These are phyloP conservation scores for Eudorina sp. DNA, from an alignment of 139 green algal genomes.

Conservation along the genomic window DNA sequence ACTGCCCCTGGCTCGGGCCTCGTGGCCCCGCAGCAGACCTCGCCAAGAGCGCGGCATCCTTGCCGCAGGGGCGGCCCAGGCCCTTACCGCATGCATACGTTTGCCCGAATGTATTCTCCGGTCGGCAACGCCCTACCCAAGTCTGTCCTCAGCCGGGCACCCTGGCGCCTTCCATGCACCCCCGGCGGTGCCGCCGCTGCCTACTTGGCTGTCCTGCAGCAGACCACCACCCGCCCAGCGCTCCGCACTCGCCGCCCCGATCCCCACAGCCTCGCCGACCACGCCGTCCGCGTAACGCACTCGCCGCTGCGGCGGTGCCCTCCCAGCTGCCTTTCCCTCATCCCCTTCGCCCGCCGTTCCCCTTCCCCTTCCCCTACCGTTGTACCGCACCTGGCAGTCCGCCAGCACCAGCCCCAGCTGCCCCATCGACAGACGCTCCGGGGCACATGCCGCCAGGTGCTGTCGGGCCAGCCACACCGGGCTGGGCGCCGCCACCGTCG, in stretches of 20 bases:
- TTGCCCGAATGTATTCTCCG: too few relatives aligned
- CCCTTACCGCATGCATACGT: too few relatives aligned
- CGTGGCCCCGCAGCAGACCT: neutral
- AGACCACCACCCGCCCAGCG: neutral
- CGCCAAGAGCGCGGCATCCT: too few relatives aligned
- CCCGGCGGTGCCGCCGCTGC: too few relatives aligned
- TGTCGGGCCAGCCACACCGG: slow-evolving; percentile 41
- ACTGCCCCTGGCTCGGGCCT: neutral
- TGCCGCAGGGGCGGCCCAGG: too few relatives aligned
- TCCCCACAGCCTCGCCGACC: neutral
- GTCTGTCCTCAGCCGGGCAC: too few relatives aligned
- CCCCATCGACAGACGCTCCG: neutral
- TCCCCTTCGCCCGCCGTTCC: too few relatives aligned
- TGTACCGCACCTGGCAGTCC: slow-evolving; percentile 38
- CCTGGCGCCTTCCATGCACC: too few relatives aligned
- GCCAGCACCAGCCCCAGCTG: slow-evolving; percentile 51
- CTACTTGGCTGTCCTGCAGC: too few relatives aligned
- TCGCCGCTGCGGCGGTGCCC: neutral
- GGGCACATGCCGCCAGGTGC: slow-evolving; percentile 38
- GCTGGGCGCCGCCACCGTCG: neutral
- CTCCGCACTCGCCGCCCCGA: neutral
- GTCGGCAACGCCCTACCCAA: too few relatives aligned
- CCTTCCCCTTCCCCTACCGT: neutral
- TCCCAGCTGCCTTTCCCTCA: neutral
- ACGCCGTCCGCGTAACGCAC: too few relatives aligned